Percentiles rank a stretch among this genome's conserved stretches.
Evolutionary conservation across 768 basidiomycete species (phyloP).

Genomic region (Inosperma sp.): DNA sequence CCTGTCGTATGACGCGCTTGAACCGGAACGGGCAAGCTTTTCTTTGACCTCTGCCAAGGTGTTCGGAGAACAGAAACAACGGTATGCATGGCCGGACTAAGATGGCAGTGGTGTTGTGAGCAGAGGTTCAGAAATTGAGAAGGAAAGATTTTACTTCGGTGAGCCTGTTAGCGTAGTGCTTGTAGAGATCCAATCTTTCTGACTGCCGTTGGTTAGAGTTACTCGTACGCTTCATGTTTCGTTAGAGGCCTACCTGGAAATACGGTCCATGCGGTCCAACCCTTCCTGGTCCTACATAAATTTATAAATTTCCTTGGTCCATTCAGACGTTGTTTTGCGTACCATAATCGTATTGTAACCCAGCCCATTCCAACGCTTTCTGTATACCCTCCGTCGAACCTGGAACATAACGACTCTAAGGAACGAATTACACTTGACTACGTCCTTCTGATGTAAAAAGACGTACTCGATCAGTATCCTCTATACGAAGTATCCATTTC

Average conservation of each 20-base stretch:
- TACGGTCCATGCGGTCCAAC: constrained; percentile 81
- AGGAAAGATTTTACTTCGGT: constrained; percentile 53
- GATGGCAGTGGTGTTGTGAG: background rate
- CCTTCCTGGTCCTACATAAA: constrained; percentile 62
- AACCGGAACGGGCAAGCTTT: constrained; percentile 66
- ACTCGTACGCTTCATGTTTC: background rate
- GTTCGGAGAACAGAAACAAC: constrained; percentile 87
- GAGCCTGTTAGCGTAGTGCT: constrained; percentile 62
- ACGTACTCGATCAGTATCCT: constrained; percentile 90
- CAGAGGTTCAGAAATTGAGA: background rate
- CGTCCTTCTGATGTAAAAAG: background rate
- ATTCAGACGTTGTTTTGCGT: constrained; percentile 16
- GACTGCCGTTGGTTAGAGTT: constrained; percentile 50
- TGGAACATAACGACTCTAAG: constrained; percentile 72
- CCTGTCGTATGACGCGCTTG: constrained; percentile 81
- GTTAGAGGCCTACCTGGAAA: constrained; percentile 49
- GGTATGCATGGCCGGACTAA: constrained; percentile 85
- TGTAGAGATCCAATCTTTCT: constrained; percentile 83
- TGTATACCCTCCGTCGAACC: constrained; percentile 81
- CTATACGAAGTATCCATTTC: constrained; percentile 87
- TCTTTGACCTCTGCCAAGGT: constrained; percentile 65
- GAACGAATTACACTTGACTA: background rate
- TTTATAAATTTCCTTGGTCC: background rate
- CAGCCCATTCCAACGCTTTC: constrained; percentile 82
- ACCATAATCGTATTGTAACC: constrained; percentile 91